Evolutionary conservation across 176 grass and related monocot genomes (phyloP).

Genomic region (Triticum aestivum): DNA sequence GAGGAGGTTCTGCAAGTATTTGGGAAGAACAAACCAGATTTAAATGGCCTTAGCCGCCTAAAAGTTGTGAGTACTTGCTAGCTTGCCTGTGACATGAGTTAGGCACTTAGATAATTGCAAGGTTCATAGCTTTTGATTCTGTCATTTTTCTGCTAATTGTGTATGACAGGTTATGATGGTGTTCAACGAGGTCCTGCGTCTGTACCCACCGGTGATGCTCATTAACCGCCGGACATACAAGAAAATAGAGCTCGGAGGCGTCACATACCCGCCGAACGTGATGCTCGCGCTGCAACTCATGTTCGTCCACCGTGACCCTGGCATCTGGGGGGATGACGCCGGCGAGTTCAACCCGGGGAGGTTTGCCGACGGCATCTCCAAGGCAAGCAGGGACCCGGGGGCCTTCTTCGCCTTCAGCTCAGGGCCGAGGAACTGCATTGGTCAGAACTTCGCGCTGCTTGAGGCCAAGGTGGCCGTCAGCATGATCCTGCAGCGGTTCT

Average conservation of each 20-base stretch:
- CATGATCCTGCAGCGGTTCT: slow-evolving; percentile 54
- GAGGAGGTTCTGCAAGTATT: slow-evolving; percentile 59
- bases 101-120: not conserved
- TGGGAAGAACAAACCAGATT: slow-evolving; percentile 59
- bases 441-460: slow-evolving; percentile 54
- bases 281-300: slow-evolving; percentile 27
- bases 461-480: slow-evolving; percentile 50
- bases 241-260: slow-evolving; percentile 31
- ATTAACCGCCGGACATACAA: slow-evolving; percentile 26
- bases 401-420: slow-evolving; percentile 53
- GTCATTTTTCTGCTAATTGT: not conserved
- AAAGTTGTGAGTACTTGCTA: slow-evolving; percentile 49
- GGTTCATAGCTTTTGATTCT: not conserved
- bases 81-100: not conserved
- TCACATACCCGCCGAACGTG: slow-evolving; percentile 43
- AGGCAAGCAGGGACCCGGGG: slow-evolving; percentile 29
- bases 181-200: slow-evolving; percentile 45
- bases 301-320: slow-evolving; percentile 40
- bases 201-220: slow-evolving; percentile 30
- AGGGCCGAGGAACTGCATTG: slow-evolving; percentile 51
- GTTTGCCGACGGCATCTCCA: slow-evolving; percentile 45
- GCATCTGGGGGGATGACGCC: slow-evolving; percentile 45
- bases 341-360: slow-evolving; percentile 50
- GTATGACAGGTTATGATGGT: slow-evolving; percentile 50
- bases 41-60: slow-evolving; percentile 34